Evolutionary conservation across 345 rosid genomes (phyloP), one percentile per base, ranked within the genome.

Genomic region (Capsella bursapastoris): DNA sequence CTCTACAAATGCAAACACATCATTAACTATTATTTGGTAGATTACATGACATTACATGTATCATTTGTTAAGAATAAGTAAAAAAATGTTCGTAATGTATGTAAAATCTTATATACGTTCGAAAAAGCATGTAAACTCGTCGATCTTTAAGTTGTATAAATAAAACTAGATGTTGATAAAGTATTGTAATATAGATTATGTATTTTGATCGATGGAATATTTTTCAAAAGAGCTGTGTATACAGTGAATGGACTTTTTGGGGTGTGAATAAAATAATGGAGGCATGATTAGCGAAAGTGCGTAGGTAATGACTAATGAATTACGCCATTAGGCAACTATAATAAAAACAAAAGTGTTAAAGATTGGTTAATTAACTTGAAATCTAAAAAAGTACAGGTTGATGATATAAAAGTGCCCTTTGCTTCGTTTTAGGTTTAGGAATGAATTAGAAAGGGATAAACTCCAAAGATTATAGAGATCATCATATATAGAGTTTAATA

Each of bases 281-380:
- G 67, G 73, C 49, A 71, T 77, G 72, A 57, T 77, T 65, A 65
- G 55, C 62, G 76, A 57, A 57, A 77, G 68, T 71, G 75, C 75
- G 60, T 8, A 56, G n/a, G 76, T 50, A 71, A 65, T 76, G 63
- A 76, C 44, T 64, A 70, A 57, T 76, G 44, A 70, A 50, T 65
- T 57, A 25, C 80, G 61, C 62, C 78, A 77, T 64, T 69, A 70
- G 70, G 59, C 14, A 71, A 48, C 31, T 22, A 22, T 22, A 22
- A 22, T 22, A 22, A 22, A 12, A 5, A 18, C 8, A 10, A 10
- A 48, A 64, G 56, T 7, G 57, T 11, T 44, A 56, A 37, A 63
- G 68, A 67, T 15, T 28, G 32, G 56, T 64, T 64, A 70, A 71
- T 8, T 34, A 22, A 6, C 47, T 9, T n/a, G 13, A 12, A 18